Conservation (phyloP, 1,139 yeast genomes). For the Debaryomycetaceae sp. region DNA sequence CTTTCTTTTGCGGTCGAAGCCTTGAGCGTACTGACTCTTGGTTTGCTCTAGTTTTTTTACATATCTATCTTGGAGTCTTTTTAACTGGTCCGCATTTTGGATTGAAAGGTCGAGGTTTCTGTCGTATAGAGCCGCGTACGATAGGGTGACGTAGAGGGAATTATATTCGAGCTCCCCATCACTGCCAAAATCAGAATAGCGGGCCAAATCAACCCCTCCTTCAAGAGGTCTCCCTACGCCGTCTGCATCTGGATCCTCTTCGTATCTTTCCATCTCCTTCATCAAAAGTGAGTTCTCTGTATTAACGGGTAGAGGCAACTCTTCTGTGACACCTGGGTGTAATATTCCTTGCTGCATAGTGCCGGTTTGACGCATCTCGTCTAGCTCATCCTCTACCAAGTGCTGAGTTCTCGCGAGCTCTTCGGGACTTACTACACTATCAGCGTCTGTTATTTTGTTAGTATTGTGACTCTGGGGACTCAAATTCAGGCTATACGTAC, state of each 20-base stretch:
- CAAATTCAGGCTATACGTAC: slow-evolving; percentile 12
- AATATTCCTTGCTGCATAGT: slow-evolving; percentile 5
- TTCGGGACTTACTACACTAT: slow-evolving; percentile 25
- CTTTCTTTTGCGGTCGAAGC: slow-evolving; percentile 26
- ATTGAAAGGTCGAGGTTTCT: slow-evolving; percentile 22
- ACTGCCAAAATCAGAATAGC: slow-evolving; percentile 22
- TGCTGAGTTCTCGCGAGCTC: slow-evolving; percentile 35
- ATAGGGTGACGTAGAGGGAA: slow-evolving; percentile 28
- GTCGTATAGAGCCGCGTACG: slow-evolving; percentile 28
- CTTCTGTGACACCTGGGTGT: slow-evolving; percentile 29
- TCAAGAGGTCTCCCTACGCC: slow-evolving; percentile 10
- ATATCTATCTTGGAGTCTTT: slow-evolving; percentile 16
- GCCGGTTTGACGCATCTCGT: slow-evolving; percentile 7
- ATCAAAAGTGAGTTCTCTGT: slow-evolving; percentile 14
- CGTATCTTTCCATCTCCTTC: slow-evolving; percentile 29
- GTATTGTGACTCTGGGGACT: slow-evolving; percentile 4
- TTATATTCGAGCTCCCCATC: slow-evolving; percentile 14
- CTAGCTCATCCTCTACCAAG: slow-evolving; percentile 27
- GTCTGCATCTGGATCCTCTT: slow-evolving; percentile 23
- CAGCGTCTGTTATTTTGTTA: slow-evolving; percentile 19
- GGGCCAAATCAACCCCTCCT: slow-evolving; percentile 27
- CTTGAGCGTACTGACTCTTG: slow-evolving; percentile 12
- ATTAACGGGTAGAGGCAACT: slow-evolving; percentile 20
- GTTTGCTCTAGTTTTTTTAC: slow-evolving; percentile 15
- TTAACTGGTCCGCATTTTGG: slow-evolving; percentile 18